These are phyloP conservation scores for Calvatia gigantea DNA, from an alignment of 768 basidiomycete species.

Conservation along the genomic window DNA sequence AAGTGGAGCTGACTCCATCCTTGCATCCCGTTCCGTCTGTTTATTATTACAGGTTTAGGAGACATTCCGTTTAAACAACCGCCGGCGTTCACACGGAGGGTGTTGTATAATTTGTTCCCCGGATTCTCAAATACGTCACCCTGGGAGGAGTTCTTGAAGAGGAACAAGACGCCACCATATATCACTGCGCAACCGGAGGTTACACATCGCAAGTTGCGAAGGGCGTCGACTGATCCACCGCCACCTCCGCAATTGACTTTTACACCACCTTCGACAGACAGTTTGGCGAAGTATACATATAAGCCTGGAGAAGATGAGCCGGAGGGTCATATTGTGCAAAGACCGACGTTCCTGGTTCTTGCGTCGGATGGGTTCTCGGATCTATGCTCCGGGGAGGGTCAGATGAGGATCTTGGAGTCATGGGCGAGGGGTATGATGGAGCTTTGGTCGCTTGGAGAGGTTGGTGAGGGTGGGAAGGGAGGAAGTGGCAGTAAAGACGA, in stretches of 20 bases:
- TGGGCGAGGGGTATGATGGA: slow-evolving; percentile 48
- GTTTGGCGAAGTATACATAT: slow-evolving; percentile 7
- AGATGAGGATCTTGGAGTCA: slow-evolving; percentile 41
- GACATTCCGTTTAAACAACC: slow-evolving; percentile 74
- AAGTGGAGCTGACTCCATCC: slow-evolving; percentile 13
- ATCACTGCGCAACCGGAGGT: slow-evolving; percentile 65
- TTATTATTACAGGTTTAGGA: slow-evolving; percentile 47
- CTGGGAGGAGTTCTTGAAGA: slow-evolving; percentile 66
- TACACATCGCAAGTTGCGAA: slow-evolving; percentile 45
- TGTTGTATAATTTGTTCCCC: slow-evolving; percentile 63
- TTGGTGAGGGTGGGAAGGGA: slow-evolving; percentile 12
- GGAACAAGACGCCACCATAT: slow-evolving; percentile 63
- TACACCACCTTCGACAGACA: slow-evolving; percentile 7
- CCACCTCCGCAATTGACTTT: slow-evolving; percentile 10
- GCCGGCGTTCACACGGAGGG: slow-evolving; percentile 61
- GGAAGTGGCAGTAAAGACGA: slow-evolving; percentile 4
- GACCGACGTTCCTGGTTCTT: slow-evolving; percentile 47
- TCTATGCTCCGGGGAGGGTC: slow-evolving; percentile 44
- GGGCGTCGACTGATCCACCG: slow-evolving; percentile 3
- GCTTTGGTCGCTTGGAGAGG: slow-evolving; percentile 18
- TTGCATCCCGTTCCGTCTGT: not conserved
- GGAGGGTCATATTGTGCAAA: slow-evolving; percentile 2
- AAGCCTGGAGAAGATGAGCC: slow-evolving; percentile 4
- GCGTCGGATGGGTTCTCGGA: slow-evolving; percentile 69
- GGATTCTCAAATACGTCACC: slow-evolving; percentile 57